These are phyloP conservation scores for Mrakia hoshinonis DNA, from an alignment of 768 basidiomycete species.

Conservation along the genomic window DNA sequence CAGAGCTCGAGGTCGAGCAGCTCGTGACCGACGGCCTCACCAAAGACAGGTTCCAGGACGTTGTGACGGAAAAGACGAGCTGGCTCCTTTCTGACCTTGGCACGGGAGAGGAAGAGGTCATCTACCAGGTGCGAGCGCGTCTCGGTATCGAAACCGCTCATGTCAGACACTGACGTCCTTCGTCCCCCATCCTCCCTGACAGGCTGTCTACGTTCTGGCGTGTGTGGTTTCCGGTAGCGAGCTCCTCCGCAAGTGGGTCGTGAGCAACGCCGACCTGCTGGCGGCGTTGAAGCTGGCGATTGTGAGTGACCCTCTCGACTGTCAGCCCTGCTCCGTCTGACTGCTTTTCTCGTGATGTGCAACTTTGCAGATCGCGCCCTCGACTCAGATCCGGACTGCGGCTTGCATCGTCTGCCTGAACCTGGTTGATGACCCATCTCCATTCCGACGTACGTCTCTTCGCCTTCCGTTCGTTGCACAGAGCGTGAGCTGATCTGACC, in stretches of 20 bases:
- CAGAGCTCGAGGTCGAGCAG: not conserved
- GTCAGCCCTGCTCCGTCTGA: not conserved
- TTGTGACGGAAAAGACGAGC: not conserved
- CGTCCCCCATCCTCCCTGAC: not conserved
- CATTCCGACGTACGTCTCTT: not conserved
- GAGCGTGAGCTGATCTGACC: not conserved
- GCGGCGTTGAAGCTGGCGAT: constrained; percentile 1
- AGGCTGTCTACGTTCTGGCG: constrained; percentile 2
- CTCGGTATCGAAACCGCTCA: not conserved
- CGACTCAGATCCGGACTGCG: not conserved
- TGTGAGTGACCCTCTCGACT: not conserved
- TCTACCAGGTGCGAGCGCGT: not conserved
- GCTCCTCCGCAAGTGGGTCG: not conserved
- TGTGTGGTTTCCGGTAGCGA: not conserved
- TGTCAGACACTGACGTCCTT: not conserved
- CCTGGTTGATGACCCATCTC: constrained; percentile 3
- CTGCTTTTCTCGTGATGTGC: not conserved
- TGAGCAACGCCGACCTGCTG: not conserved
- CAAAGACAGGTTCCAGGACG: not conserved
- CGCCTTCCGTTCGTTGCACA: not conserved
- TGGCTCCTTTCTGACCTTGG: not conserved
- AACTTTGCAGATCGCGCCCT: not conserved
- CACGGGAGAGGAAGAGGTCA: not conserved
- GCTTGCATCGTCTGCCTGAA: constrained; percentile 5
- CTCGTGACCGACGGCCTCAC: not conserved